Percentiles rank a stretch among this genome's conserved stretches.
These are phyloP conservation scores for Trichophyton verrucosum DNA, from an alignment of 2,329 filamentous ascomycete genomes.

Conservation along the genomic window DNA sequence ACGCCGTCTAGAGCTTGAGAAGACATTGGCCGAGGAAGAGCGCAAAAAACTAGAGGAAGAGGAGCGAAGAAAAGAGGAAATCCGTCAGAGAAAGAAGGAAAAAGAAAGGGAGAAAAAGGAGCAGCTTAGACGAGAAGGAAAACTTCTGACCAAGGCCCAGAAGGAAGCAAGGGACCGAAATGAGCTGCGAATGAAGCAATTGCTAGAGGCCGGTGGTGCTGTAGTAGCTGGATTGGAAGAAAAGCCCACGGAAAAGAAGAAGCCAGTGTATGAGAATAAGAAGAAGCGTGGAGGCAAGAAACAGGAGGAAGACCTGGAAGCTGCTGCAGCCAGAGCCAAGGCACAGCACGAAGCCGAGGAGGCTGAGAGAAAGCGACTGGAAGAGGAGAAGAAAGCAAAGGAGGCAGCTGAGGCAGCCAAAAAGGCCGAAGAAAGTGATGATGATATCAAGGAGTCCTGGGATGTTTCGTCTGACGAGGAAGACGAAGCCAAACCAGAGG, in stretches of 20 bases:
- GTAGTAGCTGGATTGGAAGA: constrained; percentile 33
- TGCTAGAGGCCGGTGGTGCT: constrained; percentile 36
- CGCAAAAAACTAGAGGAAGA: constrained; percentile 31
- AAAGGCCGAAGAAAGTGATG: constrained; percentile 56
- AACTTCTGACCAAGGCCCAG: constrained; percentile 39
- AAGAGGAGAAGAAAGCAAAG: constrained; percentile 58
- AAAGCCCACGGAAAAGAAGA: constrained; percentile 56
- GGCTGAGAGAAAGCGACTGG: constrained; percentile 45
- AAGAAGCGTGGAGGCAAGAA: constrained; percentile 58
- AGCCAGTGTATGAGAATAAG: constrained; percentile 59
- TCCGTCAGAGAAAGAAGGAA: constrained; percentile 36
- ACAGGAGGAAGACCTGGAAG: constrained; percentile 43
- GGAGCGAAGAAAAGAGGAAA: constrained; percentile 36
- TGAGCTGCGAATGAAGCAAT: constrained; percentile 38
- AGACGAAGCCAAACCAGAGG: constrained; percentile 54
- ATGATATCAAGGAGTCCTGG: constrained; percentile 87
- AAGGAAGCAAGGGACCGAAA: constrained; percentile 36
- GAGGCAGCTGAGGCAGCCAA: constrained; percentile 69
- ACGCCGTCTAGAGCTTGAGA: constrained; percentile 29
- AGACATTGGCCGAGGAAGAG: constrained; percentile 30
- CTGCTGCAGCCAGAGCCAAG: constrained; percentile 36
- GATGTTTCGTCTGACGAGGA: constrained; percentile 53
- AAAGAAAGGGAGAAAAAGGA: constrained; percentile 41
- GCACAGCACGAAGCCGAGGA: constrained; percentile 39
- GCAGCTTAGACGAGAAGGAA: constrained; percentile 37